Evolutionary conservation across 2,329 filamentous ascomycete species (phyloP), one percentile per base, ranked within the genome.

Genomic region (Akanthomyces uredinophilus): DNA sequence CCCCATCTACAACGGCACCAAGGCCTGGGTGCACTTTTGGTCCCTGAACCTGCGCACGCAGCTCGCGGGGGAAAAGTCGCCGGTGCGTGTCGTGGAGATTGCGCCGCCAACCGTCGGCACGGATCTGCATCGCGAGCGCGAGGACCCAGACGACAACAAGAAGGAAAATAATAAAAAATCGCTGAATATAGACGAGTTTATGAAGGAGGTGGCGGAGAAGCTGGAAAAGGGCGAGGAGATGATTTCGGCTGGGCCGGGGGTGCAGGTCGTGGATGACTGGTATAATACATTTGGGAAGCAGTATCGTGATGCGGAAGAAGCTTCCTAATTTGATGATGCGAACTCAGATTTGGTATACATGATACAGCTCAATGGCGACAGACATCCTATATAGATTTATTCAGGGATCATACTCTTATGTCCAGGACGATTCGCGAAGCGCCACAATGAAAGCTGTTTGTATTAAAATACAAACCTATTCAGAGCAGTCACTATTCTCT

Each of bases 1-100:
- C 66, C 83, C 82, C 0, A 79, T 85, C 1, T 87, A 86, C 70
- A 84, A 84, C 67, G 83, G 79, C 3, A 85, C 81, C 2, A 87
- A 87, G 66, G 80, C 82, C 0, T 86, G 78, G 79, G 43, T 84
- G 44, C 82, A 85, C 66, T 85, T 80, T 69, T 85, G 79, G 77
- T 79, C 72, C 29, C 79, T 85, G 77, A 83, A 81, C 50, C 66
- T 87, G 27, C 74, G 83, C 5, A 77, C 78, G 1, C 83, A 86
- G 67, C 70, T 86, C 0, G 67, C 71, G 50, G 69, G 72, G 14
- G 71, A 64, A 0, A 71, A 70, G 5, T 75, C 74, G 0, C 74
- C 73, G 1, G 71, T 85, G 37, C 74, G 72, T 13, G 79, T 85
- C 0, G 74, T 86, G 0, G 82, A 86, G 70, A 81, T 86, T 66